A percentile compares a stretch with the other conserved stretches of the same genome.
phyloP scores from a whole-genome alignment of 164 flowering plant species.

The Magnolia changhungtana region DNA sequence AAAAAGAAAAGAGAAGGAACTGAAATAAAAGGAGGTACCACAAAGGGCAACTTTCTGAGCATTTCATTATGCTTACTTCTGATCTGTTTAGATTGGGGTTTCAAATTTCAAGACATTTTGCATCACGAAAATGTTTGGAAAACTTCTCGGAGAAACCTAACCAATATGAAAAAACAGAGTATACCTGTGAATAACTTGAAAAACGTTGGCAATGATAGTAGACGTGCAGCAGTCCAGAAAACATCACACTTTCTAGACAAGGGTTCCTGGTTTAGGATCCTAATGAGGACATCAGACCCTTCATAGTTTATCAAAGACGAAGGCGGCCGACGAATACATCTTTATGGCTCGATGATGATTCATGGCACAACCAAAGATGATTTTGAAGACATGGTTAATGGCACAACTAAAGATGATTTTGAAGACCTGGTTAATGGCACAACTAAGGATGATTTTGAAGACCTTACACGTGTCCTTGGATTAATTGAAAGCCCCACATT shows the following conservation, averaged over 20 bases:
- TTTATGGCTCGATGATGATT: too few relatives aligned
- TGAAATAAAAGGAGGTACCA: not conserved
- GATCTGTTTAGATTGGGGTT: not conserved
- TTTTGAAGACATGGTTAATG: too few relatives aligned
- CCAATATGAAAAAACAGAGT: constrained; percentile 1
- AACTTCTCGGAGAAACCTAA: constrained; percentile 1
- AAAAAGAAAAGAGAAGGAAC: not conserved
- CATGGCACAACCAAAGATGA: too few relatives aligned
- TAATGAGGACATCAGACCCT: too few relatives aligned
- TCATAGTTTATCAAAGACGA: too few relatives aligned
- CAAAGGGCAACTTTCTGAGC: not conserved
- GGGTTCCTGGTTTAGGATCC: not conserved
- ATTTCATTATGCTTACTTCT: not conserved
- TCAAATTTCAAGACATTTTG: not conserved
- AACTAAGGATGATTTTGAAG: too few relatives aligned
- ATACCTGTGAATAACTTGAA: constrained; percentile 89
- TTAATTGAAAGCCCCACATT: too few relatives aligned
- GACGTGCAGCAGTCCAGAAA: constrained; percentile 58
- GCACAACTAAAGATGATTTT: too few relatives aligned
- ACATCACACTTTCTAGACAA: constrained; percentile 77
- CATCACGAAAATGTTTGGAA: not conserved
- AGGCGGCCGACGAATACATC: too few relatives aligned
- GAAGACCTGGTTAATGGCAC: too few relatives aligned
- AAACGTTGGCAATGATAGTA: constrained; percentile 81
- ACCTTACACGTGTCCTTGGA: too few relatives aligned